Conservation (phyloP, 1,139 yeast species). For the Candida smagusa region DNA sequence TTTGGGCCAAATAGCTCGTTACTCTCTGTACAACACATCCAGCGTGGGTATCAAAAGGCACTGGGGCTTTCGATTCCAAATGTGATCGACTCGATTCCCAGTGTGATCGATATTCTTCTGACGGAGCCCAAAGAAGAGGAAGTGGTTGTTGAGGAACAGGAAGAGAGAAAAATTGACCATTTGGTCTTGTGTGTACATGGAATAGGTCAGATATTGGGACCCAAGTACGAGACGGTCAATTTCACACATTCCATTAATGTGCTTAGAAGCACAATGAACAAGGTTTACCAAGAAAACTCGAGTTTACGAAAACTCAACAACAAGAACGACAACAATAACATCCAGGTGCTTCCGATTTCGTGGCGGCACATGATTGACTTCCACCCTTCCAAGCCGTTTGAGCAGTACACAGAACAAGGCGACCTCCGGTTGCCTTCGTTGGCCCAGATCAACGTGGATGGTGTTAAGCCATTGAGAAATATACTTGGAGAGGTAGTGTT, state of each 20-base stretch:
- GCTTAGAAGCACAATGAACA: constrained; percentile 61
- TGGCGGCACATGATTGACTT: constrained; percentile 75
- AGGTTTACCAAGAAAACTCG: constrained; percentile 47
- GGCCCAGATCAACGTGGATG: constrained; percentile 73
- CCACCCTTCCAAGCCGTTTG: constrained; percentile 41
- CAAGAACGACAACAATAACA: constrained; percentile 44
- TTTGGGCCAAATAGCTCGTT: constrained; percentile 33
- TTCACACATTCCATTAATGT: constrained; percentile 83
- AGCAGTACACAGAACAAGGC: constrained; percentile 28
- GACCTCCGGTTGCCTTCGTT: constrained; percentile 56
- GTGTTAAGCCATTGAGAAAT: constrained; percentile 72
- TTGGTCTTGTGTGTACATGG: constrained; percentile 87
- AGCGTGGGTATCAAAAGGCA: constrained; percentile 36
- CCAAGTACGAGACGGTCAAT: constrained; percentile 74
- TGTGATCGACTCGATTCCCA: constrained; percentile 39
- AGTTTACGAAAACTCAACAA: constrained; percentile 34
- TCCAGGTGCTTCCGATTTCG: constrained; percentile 75
- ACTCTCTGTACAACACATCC: constrained; percentile 34
- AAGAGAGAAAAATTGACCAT: constrained; percentile 66
- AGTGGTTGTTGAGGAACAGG: constrained; percentile 2
- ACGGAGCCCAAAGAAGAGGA: background rate
- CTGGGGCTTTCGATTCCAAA: constrained; percentile 39
- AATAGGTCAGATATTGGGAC: constrained; percentile 85
- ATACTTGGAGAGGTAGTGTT: constrained; percentile 82
- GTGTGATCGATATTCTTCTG: background rate